Evolutionary conservation across 257 asterid genomes (phyloP).

Genomic region (Prunella vulgaris): DNA sequence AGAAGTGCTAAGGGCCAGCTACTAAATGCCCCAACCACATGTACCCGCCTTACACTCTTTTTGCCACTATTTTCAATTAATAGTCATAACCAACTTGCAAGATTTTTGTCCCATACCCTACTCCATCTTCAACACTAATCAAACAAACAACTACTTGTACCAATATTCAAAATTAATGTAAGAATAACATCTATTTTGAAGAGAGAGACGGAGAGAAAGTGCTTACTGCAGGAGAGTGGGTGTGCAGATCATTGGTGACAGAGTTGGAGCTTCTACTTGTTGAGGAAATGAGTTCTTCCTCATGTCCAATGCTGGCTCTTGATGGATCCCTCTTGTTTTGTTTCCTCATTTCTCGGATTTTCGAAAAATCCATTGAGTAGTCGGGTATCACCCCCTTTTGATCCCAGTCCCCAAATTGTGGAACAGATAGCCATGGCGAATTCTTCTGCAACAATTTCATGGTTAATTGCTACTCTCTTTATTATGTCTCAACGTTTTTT

Average conservation of each 20-base stretch:
- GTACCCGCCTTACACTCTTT: slow-evolving; percentile 10
- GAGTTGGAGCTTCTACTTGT: slow-evolving; percentile 24
- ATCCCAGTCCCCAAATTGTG: slow-evolving; percentile 66
- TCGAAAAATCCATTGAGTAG: slow-evolving; percentile 56
- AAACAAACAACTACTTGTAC: neutral
- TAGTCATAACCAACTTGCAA: slow-evolving; percentile 20
- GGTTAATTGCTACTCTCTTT: neutral
- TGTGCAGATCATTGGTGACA: slow-evolving; percentile 31
- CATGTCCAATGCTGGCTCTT: slow-evolving; percentile 54
- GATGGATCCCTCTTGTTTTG: slow-evolving; percentile 60
- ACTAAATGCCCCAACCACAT: slow-evolving; percentile 28
- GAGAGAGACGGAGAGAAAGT: neutral
- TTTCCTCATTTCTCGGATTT: slow-evolving; percentile 57
- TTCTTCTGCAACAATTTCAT: slow-evolving; percentile 23
- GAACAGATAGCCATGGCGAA: slow-evolving; percentile 50
- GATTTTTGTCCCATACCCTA: slow-evolving; percentile 6
- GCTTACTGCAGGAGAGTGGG: slow-evolving; percentile 59
- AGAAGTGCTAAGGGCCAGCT: neutral
- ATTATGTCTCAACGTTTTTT: too few relatives aligned
- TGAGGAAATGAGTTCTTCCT: slow-evolving; percentile 43
- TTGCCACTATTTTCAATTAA: slow-evolving; percentile 10
- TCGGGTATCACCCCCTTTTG: slow-evolving; percentile 52
- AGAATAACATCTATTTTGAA: neutral
- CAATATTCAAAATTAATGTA: neutral
- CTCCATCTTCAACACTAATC: neutral